phyloP scores from a whole-genome alignment of 176 grass and related monocot species.

The Chloris gayana region DNA sequence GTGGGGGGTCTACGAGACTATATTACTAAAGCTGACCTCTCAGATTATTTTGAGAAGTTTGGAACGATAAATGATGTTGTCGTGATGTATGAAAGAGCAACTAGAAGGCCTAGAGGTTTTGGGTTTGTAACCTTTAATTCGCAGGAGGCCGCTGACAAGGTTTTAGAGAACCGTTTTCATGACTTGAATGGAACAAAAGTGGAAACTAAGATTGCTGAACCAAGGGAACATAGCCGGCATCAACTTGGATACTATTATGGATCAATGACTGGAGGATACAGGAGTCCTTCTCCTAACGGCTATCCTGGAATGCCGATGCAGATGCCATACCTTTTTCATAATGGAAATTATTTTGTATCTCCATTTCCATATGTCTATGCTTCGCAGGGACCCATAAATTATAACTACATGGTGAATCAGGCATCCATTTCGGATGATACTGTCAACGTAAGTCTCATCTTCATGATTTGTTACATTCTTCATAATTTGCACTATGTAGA shows the following conservation, averaged over 20 bases:
- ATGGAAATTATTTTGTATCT: background rate
- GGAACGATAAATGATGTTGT: slow-evolving; percentile 54
- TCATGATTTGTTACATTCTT: background rate
- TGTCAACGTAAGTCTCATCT: background rate
- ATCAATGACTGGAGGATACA: background rate
- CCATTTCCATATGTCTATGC: background rate
- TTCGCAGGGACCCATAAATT: background rate
- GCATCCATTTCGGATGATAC: background rate
- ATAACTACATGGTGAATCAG: slow-evolving; percentile 3
- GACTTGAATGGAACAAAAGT: slow-evolving; percentile 52
- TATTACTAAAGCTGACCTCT: slow-evolving; percentile 44
- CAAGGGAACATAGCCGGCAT: slow-evolving; percentile 1
- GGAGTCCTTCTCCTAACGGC: background rate
- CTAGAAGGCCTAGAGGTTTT: slow-evolving; percentile 50
- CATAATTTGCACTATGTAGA: background rate
- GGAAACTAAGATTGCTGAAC: slow-evolving; percentile 50
- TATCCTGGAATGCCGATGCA: background rate
- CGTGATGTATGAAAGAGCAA: slow-evolving; percentile 43
- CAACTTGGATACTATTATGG: background rate
- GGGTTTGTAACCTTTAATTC: slow-evolving; percentile 73
- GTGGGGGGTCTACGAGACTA: slow-evolving; percentile 55
- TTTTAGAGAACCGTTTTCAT: slow-evolving; percentile 52
- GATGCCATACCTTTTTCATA: background rate
- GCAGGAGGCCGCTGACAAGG: slow-evolving; percentile 35
- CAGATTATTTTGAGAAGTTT: slow-evolving; percentile 67